These are phyloP conservation scores for Sugiyamaella valdiviana DNA, from an alignment of 805 yeast species.

Conservation along the genomic window DNA sequence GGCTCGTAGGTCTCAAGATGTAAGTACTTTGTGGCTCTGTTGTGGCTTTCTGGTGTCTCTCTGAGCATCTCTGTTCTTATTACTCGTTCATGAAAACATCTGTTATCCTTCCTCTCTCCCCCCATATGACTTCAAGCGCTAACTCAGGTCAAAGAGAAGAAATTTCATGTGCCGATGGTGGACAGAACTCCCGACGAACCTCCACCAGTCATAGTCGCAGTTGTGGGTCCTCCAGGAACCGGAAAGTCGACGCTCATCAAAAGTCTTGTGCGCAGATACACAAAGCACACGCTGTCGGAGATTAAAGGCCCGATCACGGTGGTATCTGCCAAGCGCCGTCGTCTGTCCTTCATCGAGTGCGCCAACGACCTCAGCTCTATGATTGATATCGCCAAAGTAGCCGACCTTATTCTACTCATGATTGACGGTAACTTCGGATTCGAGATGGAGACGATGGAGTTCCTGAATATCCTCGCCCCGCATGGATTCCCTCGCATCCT, in stretches of 20 bases:
- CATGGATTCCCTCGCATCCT: conserved; percentile 98
- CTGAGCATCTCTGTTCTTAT: neutral
- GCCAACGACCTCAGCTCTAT: conserved; percentile 88
- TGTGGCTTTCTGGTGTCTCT: neutral
- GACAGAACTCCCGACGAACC: conserved; percentile 97
- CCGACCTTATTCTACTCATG: conserved; percentile 82
- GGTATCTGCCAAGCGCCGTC: conserved; percentile 88
- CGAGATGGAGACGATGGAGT: conserved; percentile 99
- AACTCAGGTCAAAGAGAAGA: conserved; percentile 54
- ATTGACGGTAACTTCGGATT: conserved; percentile 97
- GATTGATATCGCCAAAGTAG: conserved; percentile 93
- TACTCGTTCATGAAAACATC: no score
- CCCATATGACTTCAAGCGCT: neutral
- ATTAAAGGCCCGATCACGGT: conserved; percentile 95
- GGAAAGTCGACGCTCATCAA: conserved; percentile 92
- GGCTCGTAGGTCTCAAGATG: conserved; percentile 80
- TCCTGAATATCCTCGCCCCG: conserved; percentile 89
- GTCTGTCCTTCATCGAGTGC: conserved; percentile 90
- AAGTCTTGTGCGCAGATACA: conserved; percentile 77
- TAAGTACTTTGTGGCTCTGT: conserved; percentile 20
- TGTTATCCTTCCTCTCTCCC: neutral
- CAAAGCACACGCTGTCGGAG: conserved; percentile 80
- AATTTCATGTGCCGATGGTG: conserved; percentile 94
- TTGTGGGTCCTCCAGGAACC: conserved; percentile 98
- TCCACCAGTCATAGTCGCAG: conserved; percentile 93